Evolutionary conservation across 495 filamentous ascomycete species (phyloP).

Genomic region (Talaromyces proteolyticus): DNA sequence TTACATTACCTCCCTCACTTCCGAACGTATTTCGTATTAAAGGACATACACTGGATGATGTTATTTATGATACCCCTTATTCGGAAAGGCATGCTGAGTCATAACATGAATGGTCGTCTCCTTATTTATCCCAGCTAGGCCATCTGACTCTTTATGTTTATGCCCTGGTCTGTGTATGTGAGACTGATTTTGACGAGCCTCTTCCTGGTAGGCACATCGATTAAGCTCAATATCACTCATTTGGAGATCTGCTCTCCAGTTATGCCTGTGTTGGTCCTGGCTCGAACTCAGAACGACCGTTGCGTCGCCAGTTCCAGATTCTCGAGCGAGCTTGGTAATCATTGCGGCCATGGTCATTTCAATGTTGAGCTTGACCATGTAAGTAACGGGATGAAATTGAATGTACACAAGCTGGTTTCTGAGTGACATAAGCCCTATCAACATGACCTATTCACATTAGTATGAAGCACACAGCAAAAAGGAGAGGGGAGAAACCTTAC

Average conservation of each 20-base stretch:
- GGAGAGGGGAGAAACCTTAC: slow-evolving; percentile 18
- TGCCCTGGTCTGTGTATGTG: no score
- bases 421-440: slow-evolving; percentile 4
- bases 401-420: slow-evolving; percentile 24
- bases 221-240: no score
- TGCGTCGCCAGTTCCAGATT: slow-evolving; percentile 1
- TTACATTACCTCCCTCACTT: no score
- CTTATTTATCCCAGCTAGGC: no score
- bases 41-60: no score
- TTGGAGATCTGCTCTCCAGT: neutral
- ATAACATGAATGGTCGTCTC: no score
- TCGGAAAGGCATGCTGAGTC: no score
- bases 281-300: neutral
- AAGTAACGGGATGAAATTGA: slow-evolving; percentile 47
- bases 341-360: slow-evolving; percentile 48
- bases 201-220: no score
- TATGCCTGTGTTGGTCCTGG: neutral
- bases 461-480: slow-evolving; percentile 1
- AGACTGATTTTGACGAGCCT: no score
- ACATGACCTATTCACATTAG: neutral
- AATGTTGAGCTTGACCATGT: slow-evolving; percentile 49
- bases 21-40: no score
- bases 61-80: no score
- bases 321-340: slow-evolving; percentile 22
- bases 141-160: no score